These are phyloP conservation scores for Auriscalpium orientale DNA, from an alignment of 768 basidiomycete species.

Conservation along the genomic window DNA sequence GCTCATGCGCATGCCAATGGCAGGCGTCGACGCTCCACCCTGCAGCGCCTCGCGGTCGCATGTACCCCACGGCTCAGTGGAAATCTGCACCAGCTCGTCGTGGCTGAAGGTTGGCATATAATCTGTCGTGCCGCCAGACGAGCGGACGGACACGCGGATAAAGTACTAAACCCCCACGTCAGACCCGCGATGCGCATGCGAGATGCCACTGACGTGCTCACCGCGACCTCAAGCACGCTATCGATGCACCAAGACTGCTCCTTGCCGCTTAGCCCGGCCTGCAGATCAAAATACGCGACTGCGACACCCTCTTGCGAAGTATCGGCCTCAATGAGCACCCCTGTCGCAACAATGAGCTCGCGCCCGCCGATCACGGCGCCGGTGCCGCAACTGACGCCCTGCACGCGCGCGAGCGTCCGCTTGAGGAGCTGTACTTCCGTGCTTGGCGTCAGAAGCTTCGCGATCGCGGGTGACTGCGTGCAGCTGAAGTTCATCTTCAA, in stretches of 20 bases:
- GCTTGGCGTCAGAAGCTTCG: slow-evolving; percentile 26
- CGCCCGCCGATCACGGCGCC: slow-evolving; percentile 20
- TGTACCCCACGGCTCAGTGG: slow-evolving; percentile 34
- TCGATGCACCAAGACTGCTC: slow-evolving; percentile 32
- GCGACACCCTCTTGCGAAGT: slow-evolving; percentile 30
- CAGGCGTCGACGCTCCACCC: slow-evolving; percentile 32
- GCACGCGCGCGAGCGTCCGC: slow-evolving; percentile 25
- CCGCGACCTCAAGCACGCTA: slow-evolving; percentile 23
- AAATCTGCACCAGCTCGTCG: slow-evolving; percentile 30
- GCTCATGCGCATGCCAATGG: slow-evolving; percentile 29
- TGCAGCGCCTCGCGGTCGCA: slow-evolving; percentile 30
- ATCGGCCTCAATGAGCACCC: slow-evolving; percentile 17
- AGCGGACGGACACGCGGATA: slow-evolving; percentile 27
- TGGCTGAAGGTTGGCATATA: slow-evolving; percentile 29
- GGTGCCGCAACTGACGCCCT: slow-evolving; percentile 2
- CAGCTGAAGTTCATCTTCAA: slow-evolving; percentile 31
- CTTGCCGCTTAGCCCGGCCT: slow-evolving; percentile 29
- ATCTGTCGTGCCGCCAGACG: slow-evolving; percentile 23
- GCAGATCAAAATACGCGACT: slow-evolving; percentile 26
- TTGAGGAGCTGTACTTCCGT: slow-evolving; percentile 31
- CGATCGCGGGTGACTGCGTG: slow-evolving; percentile 28
- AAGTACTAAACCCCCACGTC: slow-evolving; percentile 25
- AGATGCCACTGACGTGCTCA: slow-evolving; percentile 6
- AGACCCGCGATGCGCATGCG: neutral
- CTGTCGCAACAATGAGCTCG: slow-evolving; percentile 21